Evolutionary conservation across 768 basidiomycete species (phyloP), one percentile per base, ranked within the genome.

Genomic region (Royoungia palumana): DNA sequence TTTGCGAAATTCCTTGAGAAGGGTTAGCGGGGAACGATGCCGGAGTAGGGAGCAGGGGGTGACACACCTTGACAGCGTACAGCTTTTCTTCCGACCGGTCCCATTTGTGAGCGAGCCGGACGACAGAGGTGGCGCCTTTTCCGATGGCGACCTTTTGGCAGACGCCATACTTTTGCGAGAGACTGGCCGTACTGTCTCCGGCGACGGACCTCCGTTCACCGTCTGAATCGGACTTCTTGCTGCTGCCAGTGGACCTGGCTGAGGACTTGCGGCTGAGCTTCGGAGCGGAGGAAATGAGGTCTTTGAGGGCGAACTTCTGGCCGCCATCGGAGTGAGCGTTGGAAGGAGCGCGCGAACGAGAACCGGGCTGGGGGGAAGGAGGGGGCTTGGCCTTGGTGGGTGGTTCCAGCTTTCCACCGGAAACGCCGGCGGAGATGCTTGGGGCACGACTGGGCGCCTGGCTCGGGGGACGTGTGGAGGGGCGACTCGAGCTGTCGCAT

Each of bases 81-180:
- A 98, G 75, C 75, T 94, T 95, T 73, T 99, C 95, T 69, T 95
- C 94, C 19, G 76, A 82, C 50, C 94, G 77, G 67, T 99, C 96
- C 95, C 95, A 98, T 73, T 98, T 99, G 72, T 99, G 96, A 36
- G 94, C 95, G 16, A 99, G 79, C 39, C 92, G 76, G 37, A 99
- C 95, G 46, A 97, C 93, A 41, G 90, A 92, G 21, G 96, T 99
- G n/a, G 95, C 96, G 17, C 95, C 95, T 69, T 94, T 96, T 34
- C 95, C 95, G 55, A 99, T 96, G 12, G 95, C 94, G 19, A 93
- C 82, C 72, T 91, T 92, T 74, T 94, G 92, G 68, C 94, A 98
- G 12, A 96, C 84, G 27, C 95, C 96, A 63, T 98, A 99, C 77
- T 98, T 98, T 70, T 93, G 84, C 34, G 87, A 70, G 55, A 87